Evolutionary conservation across 2,329 filamentous ascomycete genomes (phyloP).

Genomic region (Phaeosphaeriaceae sp.): DNA sequence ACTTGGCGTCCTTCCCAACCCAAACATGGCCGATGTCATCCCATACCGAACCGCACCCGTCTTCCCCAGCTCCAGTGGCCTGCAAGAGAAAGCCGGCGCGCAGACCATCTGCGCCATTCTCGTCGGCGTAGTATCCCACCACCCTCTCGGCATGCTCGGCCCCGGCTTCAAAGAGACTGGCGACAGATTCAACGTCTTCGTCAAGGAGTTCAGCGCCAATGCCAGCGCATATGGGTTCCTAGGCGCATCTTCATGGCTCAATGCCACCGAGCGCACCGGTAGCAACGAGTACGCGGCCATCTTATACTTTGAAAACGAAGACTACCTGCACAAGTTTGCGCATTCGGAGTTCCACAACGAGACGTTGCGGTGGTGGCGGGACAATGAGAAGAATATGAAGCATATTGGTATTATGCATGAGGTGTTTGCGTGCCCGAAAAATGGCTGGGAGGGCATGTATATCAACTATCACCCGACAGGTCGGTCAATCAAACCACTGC

Average conservation of each 20-base stretch:
- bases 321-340: conserved; percentile 13
- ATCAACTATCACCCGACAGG: conserved; percentile 16
- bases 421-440: conserved; percentile 15
- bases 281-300: conserved; percentile 12
- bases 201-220: not conserved
- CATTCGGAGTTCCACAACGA: conserved; percentile 11
- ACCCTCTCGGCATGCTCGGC: conserved; percentile 16
- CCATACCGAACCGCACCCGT: conserved; percentile 3
- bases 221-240: conserved; percentile 9
- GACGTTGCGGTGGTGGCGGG: conserved; percentile 13
- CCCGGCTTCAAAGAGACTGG: conserved; percentile 13
- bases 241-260: conserved; percentile 10
- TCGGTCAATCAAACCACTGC: too few relatives aligned
- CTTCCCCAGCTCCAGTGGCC: conserved; percentile 10
- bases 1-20: conserved; percentile 4
- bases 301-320: conserved; percentile 17
- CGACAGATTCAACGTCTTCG: conserved; percentile 8
- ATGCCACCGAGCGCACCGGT: conserved; percentile 4
- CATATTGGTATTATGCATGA: conserved; percentile 20
- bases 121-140: conserved; percentile 11
- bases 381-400: conserved; percentile 6
- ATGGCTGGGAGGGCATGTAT: conserved; percentile 20
- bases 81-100: conserved; percentile 1
- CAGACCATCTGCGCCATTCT: conserved; percentile 14
- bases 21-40: conserved; percentile 3